Conservation (phyloP, 2,329 filamentous ascomycete species). For the Polytolypa hystricis region DNA sequence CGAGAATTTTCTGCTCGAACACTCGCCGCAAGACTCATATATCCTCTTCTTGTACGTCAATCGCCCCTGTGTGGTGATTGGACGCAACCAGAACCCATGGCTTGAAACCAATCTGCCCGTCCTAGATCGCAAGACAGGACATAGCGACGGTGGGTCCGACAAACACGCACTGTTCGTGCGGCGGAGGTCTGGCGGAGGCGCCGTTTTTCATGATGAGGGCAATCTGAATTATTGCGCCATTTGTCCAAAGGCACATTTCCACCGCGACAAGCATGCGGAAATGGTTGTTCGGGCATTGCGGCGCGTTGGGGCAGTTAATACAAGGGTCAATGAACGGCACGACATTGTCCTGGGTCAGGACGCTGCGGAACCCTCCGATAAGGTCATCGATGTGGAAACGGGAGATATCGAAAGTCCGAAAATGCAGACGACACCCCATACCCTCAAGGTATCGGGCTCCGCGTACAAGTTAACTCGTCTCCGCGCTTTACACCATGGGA, state of each 20-base stretch:
- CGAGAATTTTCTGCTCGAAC: conserved; percentile 78
- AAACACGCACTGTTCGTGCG: conserved; percentile 56
- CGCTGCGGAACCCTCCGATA: conserved; percentile 13
- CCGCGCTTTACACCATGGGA: conserved; percentile 84
- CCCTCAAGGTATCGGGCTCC: conserved; percentile 80
- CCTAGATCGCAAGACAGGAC: conserved; percentile 32
- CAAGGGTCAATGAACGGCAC: conserved; percentile 77
- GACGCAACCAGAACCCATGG: conserved; percentile 97
- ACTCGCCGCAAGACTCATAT: conserved; percentile 58
- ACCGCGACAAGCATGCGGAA: conserved; percentile 75
- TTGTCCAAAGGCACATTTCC: conserved; percentile 63
- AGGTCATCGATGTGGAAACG: conserved; percentile 21
- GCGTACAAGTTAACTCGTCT: conserved; percentile 83
- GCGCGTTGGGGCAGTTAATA: conserved; percentile 34
- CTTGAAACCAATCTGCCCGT: conserved; percentile 66
- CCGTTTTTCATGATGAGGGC: conserved; percentile 86
- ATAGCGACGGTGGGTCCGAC: conserved; percentile 8
- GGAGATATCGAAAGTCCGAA: conserved; percentile 36
- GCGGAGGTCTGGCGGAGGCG: conserved; percentile 75
- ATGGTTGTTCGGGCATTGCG: conserved; percentile 83
- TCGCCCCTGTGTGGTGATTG: conserved; percentile 75
- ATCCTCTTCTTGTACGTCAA: conserved; percentile 85
- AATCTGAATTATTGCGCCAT: conserved; percentile 96
- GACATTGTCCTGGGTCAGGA: conserved; percentile 71
- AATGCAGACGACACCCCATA: conserved; percentile 21